phyloP scores from a whole-genome alignment of 1,139 yeast species.

The Taiozyma onychis region DNA sequence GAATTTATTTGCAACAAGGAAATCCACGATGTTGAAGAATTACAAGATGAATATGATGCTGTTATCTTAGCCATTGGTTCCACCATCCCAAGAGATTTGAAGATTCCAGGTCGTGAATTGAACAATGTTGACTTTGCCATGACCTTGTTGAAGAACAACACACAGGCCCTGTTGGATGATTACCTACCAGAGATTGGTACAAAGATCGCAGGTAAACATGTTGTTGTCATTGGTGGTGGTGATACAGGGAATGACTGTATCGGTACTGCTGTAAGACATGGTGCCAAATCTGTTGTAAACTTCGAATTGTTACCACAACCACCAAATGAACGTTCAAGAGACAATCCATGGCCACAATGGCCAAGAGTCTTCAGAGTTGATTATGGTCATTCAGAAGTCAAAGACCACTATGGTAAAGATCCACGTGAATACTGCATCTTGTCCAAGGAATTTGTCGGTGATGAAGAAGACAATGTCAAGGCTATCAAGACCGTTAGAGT shows the following conservation, averaged over 20 bases:
- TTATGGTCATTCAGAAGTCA: slow-evolving; percentile 95
- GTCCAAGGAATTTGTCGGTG: slow-evolving; percentile 93
- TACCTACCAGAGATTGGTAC: slow-evolving; percentile 72
- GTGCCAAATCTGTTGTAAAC: slow-evolving; percentile 92
- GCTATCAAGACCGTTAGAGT: slow-evolving; percentile 95
- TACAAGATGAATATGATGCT: slow-evolving; percentile 65
- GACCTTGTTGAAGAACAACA: slow-evolving; percentile 85
- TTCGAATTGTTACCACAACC: slow-evolving; percentile 95
- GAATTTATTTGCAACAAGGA: slow-evolving; percentile 70
- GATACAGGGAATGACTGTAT: slow-evolving; percentile 99
- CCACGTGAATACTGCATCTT: slow-evolving; percentile 96
- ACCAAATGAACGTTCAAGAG: slow-evolving; percentile 78
- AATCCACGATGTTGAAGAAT: slow-evolving; percentile 76
- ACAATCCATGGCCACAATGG: slow-evolving; percentile 99
- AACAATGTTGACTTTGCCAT: slow-evolving; percentile 91
- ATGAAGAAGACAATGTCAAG: slow-evolving; percentile 88
- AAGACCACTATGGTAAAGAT: slow-evolving; percentile 92
- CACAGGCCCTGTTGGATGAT: slow-evolving; percentile 81
- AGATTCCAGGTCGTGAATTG: slow-evolving; percentile 89
- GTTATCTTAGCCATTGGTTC: slow-evolving; percentile 94
- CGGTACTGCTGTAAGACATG: slow-evolving; percentile 97
- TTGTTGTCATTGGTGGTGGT: slow-evolving; percentile 98
- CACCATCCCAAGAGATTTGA: slow-evolving; percentile 92
- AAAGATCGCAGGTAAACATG: slow-evolving; percentile 77
- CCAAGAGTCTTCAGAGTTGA: slow-evolving; percentile 97